Evolutionary conservation across 768 basidiomycete species (phyloP).

Genomic region (Pseudohyphozyma bogoriensis): DNA sequence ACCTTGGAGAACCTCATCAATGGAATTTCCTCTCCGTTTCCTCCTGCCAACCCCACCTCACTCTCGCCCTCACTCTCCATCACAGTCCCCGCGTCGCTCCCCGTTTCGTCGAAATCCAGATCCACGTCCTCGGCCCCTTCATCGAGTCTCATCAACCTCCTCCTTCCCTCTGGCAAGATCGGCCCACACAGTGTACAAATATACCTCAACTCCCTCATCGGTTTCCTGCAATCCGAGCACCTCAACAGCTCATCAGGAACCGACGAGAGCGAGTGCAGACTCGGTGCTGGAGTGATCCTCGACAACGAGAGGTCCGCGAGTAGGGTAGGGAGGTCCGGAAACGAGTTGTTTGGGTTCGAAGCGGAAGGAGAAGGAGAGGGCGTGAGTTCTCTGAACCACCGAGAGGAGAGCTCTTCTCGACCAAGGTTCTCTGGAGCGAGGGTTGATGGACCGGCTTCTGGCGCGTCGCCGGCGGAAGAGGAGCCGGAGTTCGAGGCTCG

Average conservation of each 20-base stretch:
- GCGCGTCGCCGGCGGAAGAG: background rate
- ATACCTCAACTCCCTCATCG: background rate
- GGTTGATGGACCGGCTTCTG: background rate
- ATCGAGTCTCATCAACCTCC: too few species aligned
- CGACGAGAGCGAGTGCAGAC: constrained; percentile 1
- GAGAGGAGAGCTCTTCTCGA: background rate
- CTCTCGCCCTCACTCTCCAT: background rate
- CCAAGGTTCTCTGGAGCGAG: background rate
- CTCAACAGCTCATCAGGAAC: background rate
- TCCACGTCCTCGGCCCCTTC: too few species aligned
- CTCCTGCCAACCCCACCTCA: background rate
- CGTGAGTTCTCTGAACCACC: background rate
- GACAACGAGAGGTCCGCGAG: background rate
- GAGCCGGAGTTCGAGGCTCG: background rate
- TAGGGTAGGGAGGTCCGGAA: background rate
- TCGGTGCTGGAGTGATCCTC: background rate
- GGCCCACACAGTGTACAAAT: background rate
- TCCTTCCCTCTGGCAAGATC: background rate
- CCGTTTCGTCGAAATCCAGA: too few species aligned
- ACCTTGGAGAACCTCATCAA: background rate
- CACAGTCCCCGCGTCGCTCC: background rate
- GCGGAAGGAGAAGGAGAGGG: too few species aligned
- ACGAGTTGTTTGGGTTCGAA: too few species aligned
- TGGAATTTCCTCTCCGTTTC: background rate
- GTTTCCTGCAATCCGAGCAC: background rate